Conservation (phyloP, 2,329 filamentous ascomycete genomes). For the Aspergillus sp. region DNA sequence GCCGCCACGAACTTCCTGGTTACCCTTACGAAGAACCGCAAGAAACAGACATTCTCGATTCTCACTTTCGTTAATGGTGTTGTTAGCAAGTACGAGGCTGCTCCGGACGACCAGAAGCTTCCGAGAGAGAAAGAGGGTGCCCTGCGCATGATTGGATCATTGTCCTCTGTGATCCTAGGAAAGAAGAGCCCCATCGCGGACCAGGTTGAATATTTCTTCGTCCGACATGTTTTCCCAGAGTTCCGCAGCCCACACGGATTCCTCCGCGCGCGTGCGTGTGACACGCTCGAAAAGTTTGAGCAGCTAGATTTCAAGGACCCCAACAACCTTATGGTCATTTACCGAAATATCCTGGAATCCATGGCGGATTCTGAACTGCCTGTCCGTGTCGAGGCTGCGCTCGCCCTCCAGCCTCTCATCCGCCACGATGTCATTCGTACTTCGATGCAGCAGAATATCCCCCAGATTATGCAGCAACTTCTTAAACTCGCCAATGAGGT, state of each 20-base stretch:
- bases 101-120: conserved; percentile 85
- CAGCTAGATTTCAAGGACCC: conserved; percentile 95
- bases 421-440: conserved; percentile 90
- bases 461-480: conserved; percentile 98
- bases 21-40: conserved; percentile 86
- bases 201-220: conserved; percentile 97
- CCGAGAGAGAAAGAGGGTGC: conserved; percentile 95
- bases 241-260: conserved; percentile 92
- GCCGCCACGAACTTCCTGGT: conserved; percentile 96
- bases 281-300: conserved; percentile 97
- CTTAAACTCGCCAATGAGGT: conserved; percentile 97
- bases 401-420: conserved; percentile 93
- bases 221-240: conserved; percentile 96
- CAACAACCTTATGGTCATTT: conserved; percentile 93
- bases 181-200: conserved; percentile 99
- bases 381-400: conserved; percentile 88
- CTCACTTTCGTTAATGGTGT: conserved; percentile 93
- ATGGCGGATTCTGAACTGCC: conserved; percentile 94
- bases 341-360: conserved; percentile 92
- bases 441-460: conserved; percentile 97
- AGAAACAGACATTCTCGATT: conserved; percentile 94
- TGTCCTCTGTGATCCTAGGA: conserved; percentile 88
- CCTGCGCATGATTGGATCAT: conserved; percentile 91
- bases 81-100: conserved; percentile 86
- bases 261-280: conserved; percentile 89